Evolutionary conservation across 2,329 filamentous ascomycete species (phyloP), one percentile per base, ranked within the genome.

Genomic region (Colletotrichum sp.): DNA sequence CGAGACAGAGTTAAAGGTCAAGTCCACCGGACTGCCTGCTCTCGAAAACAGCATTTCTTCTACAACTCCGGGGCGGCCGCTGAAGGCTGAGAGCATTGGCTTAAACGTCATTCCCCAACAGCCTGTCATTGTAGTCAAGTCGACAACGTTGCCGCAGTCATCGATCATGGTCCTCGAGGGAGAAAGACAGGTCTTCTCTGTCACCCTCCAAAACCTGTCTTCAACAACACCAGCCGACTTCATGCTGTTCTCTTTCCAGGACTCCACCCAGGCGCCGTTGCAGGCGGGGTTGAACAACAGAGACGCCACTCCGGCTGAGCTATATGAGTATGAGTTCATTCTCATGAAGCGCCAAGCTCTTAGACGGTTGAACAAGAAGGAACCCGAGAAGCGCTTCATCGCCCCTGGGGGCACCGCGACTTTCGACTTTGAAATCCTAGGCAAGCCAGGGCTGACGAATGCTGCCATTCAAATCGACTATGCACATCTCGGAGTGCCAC

Each of bases 161-260:
- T 94, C 95, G 12, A 87, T 98, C 43, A 98, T 98, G 96, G 90
- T 99, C 13, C 88, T 99, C 8, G 96, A 99, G 85, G 97, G 97
- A 58, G 96, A 99, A 84, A 91, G 90, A 26, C 93, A 93, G 79
- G 87, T 88, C 1, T 98, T 99, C 81, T 93, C 91, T 0, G 90
- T 98, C 18, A 96, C 94, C 0, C 86, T 99, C 16, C 91, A 94
- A 78, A 99, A 99, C 78, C 87, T 92, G 10, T 97, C 95, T 1
- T 79, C 82, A 8, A 86, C 88, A 1, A 96, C 94, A 3, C 88
- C 95, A 2, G 95, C 95, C 2, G 95, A 98, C 81, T 93, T 99
- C 71, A 87, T 98, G 43, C 89, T 97, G 30, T 95, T 98, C 75
- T 96, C 95, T 0, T 98, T 98, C 82, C 93, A 96, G 79, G 96